Percentiles rank a stretch among this genome's conserved stretches.
These are phyloP conservation scores for Syzygium oleosum DNA, from an alignment of 345 rosid species.

Conservation along the genomic window DNA sequence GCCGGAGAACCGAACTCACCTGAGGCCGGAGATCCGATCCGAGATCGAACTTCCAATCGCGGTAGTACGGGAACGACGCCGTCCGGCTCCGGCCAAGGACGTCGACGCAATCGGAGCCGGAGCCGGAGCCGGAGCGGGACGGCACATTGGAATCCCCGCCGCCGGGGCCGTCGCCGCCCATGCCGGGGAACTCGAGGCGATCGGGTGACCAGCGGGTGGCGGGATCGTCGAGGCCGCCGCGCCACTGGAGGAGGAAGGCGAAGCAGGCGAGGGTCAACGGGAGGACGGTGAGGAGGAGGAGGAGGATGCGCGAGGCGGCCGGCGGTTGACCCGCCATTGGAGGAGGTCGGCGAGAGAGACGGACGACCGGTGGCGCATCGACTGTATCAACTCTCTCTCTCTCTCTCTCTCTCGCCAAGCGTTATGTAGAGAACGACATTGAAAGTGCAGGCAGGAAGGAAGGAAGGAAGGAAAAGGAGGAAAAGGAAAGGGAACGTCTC, in stretches of 20 bases:
- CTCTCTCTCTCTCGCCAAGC: neutral
- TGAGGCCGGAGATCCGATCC: conserved; percentile 66
- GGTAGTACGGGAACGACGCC: conserved; percentile 64
- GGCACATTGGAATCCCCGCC: neutral
- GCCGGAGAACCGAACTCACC: conserved; percentile 23
- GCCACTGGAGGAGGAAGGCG: conserved; percentile 48
- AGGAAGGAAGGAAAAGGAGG: neutral
- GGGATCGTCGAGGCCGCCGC: conserved; percentile 32
- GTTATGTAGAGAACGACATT: neutral
- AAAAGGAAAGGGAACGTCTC: neutral
- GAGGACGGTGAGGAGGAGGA: conserved; percentile 28
- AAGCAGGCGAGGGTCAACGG: conserved; percentile 36
- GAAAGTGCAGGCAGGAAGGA: neutral
- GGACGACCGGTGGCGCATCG: neutral
- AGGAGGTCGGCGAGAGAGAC: neutral
- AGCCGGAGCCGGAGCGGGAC: conserved; percentile 2
- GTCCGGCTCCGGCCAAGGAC: conserved; percentile 43
- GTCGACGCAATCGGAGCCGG: conserved; percentile 47
- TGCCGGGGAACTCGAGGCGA: conserved; percentile 55
- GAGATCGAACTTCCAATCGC: conserved; percentile 57
- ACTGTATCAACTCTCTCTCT: neutral
- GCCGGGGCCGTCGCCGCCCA: conserved; percentile 7
- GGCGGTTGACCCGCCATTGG: conserved; percentile 26
- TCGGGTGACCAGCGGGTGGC: conserved; percentile 33
- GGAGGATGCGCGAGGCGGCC: conserved; percentile 12